Conservation (phyloP, 306 rosid species). For the Cicer judaicum region DNA sequence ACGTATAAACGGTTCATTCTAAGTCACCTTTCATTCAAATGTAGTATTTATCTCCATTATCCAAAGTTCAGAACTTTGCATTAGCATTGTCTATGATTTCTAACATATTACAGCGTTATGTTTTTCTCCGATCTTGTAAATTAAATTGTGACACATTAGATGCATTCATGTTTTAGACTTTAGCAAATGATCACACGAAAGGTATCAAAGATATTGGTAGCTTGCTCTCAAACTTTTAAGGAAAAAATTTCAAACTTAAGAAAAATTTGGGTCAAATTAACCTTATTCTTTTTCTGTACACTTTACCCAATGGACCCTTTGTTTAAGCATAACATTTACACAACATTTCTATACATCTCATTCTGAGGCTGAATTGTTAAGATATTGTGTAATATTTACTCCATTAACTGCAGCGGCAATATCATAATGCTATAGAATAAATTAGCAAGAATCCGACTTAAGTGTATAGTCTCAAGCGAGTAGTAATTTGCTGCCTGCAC, state of each 20-base stretch:
- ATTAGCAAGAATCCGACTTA: slow-evolving; percentile 38
- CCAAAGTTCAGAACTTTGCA: background rate
- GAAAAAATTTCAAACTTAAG: slow-evolving; percentile 6
- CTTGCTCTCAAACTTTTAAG: background rate
- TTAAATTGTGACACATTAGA: background rate
- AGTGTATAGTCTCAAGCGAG: slow-evolving; percentile 74
- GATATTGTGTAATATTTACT: slow-evolving; percentile 11
- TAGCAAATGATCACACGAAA: background rate
- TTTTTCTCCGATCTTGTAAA: background rate
- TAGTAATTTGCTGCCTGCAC: slow-evolving; percentile 75
- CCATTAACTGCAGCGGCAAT: background rate
- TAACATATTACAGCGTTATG: background rate
- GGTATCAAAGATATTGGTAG: background rate
- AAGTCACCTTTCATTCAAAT: background rate
- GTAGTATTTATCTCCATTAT: background rate
- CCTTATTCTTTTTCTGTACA: background rate
- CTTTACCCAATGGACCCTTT: background rate
- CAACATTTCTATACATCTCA: slow-evolving; percentile 34
- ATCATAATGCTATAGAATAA: background rate
- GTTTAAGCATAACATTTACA: slow-evolving; percentile 1
- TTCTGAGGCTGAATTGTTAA: slow-evolving; percentile 12
- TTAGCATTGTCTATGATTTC: background rate
- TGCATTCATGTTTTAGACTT: background rate
- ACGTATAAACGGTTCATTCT: background rate
- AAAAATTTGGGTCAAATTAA: background rate